phyloP scores from a whole-genome alignment of 202 grass and related monocot species.

The Dendrocalamus latiflorus region DNA sequence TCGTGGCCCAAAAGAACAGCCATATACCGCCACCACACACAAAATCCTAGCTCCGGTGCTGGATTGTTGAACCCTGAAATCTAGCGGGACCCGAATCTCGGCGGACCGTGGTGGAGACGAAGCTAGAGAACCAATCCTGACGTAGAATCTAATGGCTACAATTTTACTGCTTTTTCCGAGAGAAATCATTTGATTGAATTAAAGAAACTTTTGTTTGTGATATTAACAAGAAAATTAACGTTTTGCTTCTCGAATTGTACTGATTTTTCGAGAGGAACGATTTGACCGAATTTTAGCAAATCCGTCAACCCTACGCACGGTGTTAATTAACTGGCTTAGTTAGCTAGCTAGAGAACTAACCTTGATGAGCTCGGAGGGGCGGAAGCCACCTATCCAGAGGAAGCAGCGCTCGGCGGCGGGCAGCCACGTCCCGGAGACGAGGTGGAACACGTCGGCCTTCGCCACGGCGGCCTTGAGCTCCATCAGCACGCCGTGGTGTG shows the following conservation, averaged over 20 bases:
- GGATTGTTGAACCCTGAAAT: background rate
- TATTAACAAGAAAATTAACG: too few species aligned
- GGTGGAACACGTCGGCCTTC: conserved; percentile 63
- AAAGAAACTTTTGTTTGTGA: too few species aligned
- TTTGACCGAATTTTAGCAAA: background rate
- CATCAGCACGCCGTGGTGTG: conserved; percentile 56
- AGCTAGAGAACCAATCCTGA: background rate
- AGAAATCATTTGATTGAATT: too few species aligned
- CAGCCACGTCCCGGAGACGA: conserved; percentile 66
- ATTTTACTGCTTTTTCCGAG: too few species aligned
- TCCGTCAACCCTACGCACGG: background rate
- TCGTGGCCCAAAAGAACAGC: too few species aligned
- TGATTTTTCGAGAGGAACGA: background rate
- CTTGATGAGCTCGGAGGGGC: conserved; percentile 77
- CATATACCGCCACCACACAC: too few species aligned
- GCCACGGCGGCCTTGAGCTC: conserved; percentile 44
- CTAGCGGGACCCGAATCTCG: background rate
- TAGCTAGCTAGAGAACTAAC: conserved; percentile 13
- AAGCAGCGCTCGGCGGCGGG: conserved; percentile 83
- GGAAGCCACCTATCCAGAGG: conserved; percentile 79
- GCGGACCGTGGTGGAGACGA: background rate
- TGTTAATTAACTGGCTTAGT: background rate
- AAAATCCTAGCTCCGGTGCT: background rate
- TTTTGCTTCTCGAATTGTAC: too few species aligned
- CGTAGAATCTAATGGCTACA: background rate